Percentiles rank a stretch among this genome's conserved stretches.
phyloP scores from a whole-genome alignment of 768 basidiomycete genomes.

The Calocybe cyanea region DNA sequence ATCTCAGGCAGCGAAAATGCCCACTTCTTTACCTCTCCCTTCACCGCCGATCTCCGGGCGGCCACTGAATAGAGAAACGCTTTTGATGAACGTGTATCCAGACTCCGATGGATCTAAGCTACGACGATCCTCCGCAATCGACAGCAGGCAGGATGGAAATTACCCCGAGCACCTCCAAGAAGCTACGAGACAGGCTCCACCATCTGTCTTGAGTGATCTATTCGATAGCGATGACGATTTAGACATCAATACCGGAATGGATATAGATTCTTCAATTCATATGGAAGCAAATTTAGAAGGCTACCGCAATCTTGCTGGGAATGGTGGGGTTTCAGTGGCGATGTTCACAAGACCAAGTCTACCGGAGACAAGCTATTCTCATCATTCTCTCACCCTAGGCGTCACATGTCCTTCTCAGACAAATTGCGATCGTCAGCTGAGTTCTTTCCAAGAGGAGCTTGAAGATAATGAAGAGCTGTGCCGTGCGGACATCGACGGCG shows the following conservation, averaged over 20 bases:
- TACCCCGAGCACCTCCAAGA: no score
- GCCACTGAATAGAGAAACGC: constrained; percentile 1
- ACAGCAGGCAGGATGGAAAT: no score
- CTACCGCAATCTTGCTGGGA: constrained; percentile 6
- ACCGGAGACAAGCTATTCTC: constrained; percentile 6
- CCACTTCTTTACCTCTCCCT: constrained; percentile 1
- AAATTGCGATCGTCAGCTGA: constrained; percentile 10
- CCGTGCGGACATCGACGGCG: constrained; percentile 2
- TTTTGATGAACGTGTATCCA: constrained; percentile 3
- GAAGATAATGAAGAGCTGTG: constrained; percentile 14
- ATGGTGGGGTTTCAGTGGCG: constrained; percentile 16
- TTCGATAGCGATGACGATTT: constrained; percentile 10
- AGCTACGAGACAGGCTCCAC: no score
- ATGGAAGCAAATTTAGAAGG: constrained; percentile 8
- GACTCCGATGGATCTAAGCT: neutral
- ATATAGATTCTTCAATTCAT: constrained; percentile 1
- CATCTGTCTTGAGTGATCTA: neutral
- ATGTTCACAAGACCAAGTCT: constrained; percentile 6
- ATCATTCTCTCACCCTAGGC: constrained; percentile 11
- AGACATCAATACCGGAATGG: constrained; percentile 13
- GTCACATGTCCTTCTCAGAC: constrained; percentile 16
- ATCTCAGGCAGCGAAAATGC: constrained; percentile 6
- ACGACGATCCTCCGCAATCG: no score
- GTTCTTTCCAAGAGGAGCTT: constrained; percentile 4
- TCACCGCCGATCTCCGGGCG: constrained; percentile 6